Evolutionary conservation across 305 asterid species (phyloP), one percentile per base, ranked within the genome.

Genomic region (Fraxinus paxiana): DNA sequence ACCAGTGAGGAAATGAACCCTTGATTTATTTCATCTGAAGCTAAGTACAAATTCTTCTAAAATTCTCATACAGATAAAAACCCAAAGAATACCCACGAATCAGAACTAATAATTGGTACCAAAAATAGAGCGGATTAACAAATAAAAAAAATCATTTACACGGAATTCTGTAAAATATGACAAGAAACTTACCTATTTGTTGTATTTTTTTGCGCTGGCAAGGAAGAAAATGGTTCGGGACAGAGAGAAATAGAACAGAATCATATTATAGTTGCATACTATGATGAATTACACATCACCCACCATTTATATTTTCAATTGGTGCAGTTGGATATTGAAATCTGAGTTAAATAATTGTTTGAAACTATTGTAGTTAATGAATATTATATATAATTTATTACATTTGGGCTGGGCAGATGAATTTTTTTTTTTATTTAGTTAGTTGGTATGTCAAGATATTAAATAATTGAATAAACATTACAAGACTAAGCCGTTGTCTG

Each of bases 111-210:
- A 37, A 76, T 9, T 76, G 9, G 18, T n/a, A 63, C 22, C 77
- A 13, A 35, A 67, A 73, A 26, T 10, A 22, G 43, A 41, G 17
- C 28, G 26, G 34, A 17, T 17, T 9, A 18, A 18, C 34, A 5
- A 34, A 28, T 2, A 20, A 69, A 30, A 43, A 34, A n/a, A 33
- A 22, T 17, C 34, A 24, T 51, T 73, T 9, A 8, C 15, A 65
- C 15, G 76, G 1, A 38, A 73, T 4, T 71, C 5, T 71, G 71
- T 67, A 48, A 54, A 48, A 48, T 15, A 4, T 8, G 37, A 2
- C 7, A 48, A 51, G 78, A 51, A 34, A 38, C 82, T 73, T 15
- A 74, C 87, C 81, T 65, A 26, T 26, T 20, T 20, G 78, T 43
- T 70, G 13, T 7, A 20, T 1, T 30, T 30, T 30, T 7, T 20